Evolutionary conservation across 2,329 filamentous ascomycete genomes (phyloP).

Genomic region (Hymenoscyphus salicellus): DNA sequence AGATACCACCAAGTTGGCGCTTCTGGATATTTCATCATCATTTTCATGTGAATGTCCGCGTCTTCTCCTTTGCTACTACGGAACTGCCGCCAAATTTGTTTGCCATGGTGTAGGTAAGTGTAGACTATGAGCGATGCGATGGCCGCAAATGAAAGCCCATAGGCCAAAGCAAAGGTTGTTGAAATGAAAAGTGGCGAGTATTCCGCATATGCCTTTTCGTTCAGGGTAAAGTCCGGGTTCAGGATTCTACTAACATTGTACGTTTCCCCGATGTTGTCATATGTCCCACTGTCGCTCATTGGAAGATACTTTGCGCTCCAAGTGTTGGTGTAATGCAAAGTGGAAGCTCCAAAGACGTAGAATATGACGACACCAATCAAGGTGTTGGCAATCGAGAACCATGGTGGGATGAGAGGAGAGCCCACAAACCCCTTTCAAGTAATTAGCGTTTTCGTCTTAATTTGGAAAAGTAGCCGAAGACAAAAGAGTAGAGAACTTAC

Average conservation of each 20-base stretch:
- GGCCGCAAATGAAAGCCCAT: conserved; percentile 70
- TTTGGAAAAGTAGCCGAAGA: not conserved
- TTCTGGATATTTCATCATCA: conserved; percentile 16
- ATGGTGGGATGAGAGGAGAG: conserved; percentile 52
- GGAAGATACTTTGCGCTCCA: conserved; percentile 66
- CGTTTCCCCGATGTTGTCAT: conserved; percentile 63
- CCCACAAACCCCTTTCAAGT: conserved; percentile 13
- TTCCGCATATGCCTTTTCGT: conserved; percentile 62
- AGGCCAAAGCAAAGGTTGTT: conserved; percentile 67
- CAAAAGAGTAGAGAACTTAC: not conserved
- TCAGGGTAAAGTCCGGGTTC: conserved; percentile 58
- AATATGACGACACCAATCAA: conserved; percentile 64
- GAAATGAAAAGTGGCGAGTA: conserved; percentile 73
- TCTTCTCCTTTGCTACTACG: conserved; percentile 7
- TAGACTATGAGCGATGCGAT: conserved; percentile 67
- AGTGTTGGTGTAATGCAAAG: conserved; percentile 62
- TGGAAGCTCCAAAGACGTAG: conserved; percentile 56
- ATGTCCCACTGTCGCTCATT: conserved; percentile 67
- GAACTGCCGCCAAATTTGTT: conserved; percentile 55
- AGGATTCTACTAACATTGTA: conserved; percentile 67
- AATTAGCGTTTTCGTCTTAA: not conserved
- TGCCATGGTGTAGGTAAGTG: conserved; percentile 64
- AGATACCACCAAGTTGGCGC: conserved; percentile 19
- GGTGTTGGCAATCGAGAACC: conserved; percentile 72
- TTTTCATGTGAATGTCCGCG: conserved; percentile 15